A percentile compares a stretch with the other conserved stretches of the same genome.
Evolutionary conservation across 2,329 filamentous ascomycete species (phyloP).

Genomic region (Colletotrichum sp.): DNA sequence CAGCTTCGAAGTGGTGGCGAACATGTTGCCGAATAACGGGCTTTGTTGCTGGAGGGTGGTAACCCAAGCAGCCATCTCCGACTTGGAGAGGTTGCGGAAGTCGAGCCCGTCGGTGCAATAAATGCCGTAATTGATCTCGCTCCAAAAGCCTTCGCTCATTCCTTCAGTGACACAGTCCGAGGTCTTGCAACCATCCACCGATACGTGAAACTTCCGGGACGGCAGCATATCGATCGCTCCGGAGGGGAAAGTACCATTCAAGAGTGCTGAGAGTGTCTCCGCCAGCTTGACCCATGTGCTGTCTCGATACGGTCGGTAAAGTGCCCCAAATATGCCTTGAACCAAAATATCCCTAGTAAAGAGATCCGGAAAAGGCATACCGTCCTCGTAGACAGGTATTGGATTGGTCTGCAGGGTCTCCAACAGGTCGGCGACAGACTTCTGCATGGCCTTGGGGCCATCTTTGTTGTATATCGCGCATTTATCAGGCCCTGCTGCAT

Average conservation of each 20-base stretch:
- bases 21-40: not conserved
- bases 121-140: conserved; percentile 24
- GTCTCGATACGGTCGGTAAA: not conserved
- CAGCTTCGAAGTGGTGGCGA: conserved; percentile 23
- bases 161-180: not conserved
- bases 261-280: not conserved
- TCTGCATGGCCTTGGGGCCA: not conserved
- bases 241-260: not conserved
- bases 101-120: conserved; percentile 39
- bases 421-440: not conserved
- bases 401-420: not conserved
- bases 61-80: conserved; percentile 34
- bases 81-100: conserved; percentile 22
- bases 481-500: not conserved
- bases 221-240: not conserved
- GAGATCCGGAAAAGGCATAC: not conserved
- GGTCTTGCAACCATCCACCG: not conserved
- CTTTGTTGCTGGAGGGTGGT: conserved; percentile 23
- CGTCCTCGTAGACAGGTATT: not conserved
- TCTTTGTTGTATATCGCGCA: not conserved
- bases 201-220: not conserved
- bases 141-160: not conserved
- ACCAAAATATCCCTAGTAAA: not conserved
- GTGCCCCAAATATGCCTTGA: not conserved
- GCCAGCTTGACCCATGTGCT: not conserved